Conservation (phyloP, 2,329 filamentous ascomycete species). For the Fusarium ambrosium region DNA sequence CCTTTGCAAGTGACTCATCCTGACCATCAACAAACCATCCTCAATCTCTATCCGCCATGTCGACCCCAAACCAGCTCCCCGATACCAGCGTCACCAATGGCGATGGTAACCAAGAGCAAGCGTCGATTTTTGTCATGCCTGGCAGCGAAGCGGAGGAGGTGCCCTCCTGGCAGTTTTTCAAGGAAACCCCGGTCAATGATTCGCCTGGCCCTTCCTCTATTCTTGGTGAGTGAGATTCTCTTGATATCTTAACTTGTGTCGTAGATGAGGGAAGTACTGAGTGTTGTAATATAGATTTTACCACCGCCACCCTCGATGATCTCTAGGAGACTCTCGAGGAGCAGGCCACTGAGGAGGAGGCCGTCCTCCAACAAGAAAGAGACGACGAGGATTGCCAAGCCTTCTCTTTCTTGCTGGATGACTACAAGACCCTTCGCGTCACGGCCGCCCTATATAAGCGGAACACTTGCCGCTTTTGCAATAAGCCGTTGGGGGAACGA, state of each 20-base stretch:
- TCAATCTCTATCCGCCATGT: too few relatives aligned
- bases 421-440: background rate
- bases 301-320: background rate
- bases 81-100: background rate
- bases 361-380: background rate
- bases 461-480: background rate
- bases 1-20: too few relatives aligned
- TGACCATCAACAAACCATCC: background rate
- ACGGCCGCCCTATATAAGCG: background rate
- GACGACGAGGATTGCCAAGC: background rate
- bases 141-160: background rate
- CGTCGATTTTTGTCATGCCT: background rate
- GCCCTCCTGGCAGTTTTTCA: background rate
- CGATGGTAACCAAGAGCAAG: background rate
- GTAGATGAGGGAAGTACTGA: background rate
- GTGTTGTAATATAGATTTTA: background rate
- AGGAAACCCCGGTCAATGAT: background rate
- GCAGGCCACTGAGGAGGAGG: background rate
- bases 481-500: background rate
- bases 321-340: background rate
- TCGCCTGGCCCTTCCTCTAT: background rate
- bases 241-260: background rate
- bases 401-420: background rate
- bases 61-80: background rate
- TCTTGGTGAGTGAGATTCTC: background rate